These are phyloP conservation scores for Phytopythium boreale DNA, from an alignment of 352 stramenopile genomes.

Conservation along the genomic window DNA sequence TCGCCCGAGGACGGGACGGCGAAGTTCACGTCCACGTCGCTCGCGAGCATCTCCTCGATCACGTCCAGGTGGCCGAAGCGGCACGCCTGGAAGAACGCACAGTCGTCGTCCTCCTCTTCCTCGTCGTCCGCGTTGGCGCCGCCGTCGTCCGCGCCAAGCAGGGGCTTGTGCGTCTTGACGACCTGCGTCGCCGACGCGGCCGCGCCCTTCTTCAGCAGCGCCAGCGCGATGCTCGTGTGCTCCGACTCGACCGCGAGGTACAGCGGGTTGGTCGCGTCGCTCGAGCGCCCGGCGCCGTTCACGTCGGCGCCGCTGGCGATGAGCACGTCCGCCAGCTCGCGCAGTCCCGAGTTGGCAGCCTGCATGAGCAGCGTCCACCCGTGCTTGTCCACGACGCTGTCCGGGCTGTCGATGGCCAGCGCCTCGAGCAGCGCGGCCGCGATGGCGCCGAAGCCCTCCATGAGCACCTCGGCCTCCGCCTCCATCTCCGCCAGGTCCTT, in stretches of 20 bases:
- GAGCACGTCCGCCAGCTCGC: constrained; percentile 51
- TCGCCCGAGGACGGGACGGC: constrained; percentile 58
- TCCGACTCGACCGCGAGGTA: constrained; percentile 76
- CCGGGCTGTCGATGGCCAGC: constrained; percentile 30
- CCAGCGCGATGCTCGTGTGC: constrained; percentile 64
- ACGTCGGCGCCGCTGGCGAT: constrained; percentile 52
- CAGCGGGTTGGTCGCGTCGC: constrained; percentile 53
- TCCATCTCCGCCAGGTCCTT: constrained; percentile 77
- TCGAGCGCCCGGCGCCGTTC: constrained; percentile 47
- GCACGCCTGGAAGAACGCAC: constrained; percentile 74
- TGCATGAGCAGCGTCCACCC: constrained; percentile 88
- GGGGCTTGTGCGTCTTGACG: constrained; percentile 39
- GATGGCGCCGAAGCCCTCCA: constrained; percentile 62
- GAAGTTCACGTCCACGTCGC: constrained; percentile 71
- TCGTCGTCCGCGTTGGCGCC: constrained; percentile 21
- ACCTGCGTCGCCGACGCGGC: constrained; percentile 63
- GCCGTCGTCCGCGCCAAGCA: constrained; percentile 17
- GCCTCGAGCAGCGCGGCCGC: constrained; percentile 45
- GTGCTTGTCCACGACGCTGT: constrained; percentile 62
- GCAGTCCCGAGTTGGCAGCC: constrained; percentile 69
- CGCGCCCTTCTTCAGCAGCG: constrained; percentile 68
- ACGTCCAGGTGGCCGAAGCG: constrained; percentile 63
- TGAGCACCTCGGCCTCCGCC: constrained; percentile 57
- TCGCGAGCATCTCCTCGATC: constrained; percentile 74
- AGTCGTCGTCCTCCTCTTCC: constrained; percentile 58